Conservation (phyloP, 2,329 filamentous ascomycete species). For the Trichophyton simii region DNA sequence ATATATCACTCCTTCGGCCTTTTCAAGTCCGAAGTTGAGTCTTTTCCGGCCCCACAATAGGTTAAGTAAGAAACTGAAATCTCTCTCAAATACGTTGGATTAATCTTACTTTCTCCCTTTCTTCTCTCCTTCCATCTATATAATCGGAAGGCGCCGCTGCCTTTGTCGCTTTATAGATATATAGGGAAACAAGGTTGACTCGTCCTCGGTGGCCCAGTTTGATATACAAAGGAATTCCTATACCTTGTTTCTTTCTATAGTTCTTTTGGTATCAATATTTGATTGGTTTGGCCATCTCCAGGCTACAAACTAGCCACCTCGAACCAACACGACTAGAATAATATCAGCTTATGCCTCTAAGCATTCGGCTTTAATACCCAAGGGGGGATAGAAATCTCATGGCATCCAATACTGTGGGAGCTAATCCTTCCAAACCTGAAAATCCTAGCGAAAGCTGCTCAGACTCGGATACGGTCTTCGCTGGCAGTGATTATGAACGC, state of each 20-base stretch:
- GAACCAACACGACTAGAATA: background rate
- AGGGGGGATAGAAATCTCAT: background rate
- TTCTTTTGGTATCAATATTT: background rate
- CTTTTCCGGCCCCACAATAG: background rate
- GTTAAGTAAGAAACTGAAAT: background rate
- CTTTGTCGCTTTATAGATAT: background rate
- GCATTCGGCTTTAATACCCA: background rate
- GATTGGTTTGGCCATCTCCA: background rate
- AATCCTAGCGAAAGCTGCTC: conserved; percentile 15
- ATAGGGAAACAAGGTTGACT: background rate
- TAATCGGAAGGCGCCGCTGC: background rate
- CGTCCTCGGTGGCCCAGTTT: background rate
- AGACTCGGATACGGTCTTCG: conserved; percentile 19
- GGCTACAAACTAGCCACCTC: background rate
- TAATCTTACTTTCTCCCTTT: background rate
- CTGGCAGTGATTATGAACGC: conserved; percentile 19
- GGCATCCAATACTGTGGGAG: background rate
- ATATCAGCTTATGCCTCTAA: background rate
- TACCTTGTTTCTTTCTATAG: background rate
- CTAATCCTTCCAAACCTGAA: background rate
- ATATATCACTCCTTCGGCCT: background rate
- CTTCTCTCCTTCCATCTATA: background rate
- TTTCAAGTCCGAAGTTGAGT: background rate
- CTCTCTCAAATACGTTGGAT: background rate
- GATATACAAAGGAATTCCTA: background rate